These are phyloP conservation scores for Cercospora berteroae DNA, from an alignment of 2,329 filamentous ascomycete genomes.

Conservation along the genomic window DNA sequence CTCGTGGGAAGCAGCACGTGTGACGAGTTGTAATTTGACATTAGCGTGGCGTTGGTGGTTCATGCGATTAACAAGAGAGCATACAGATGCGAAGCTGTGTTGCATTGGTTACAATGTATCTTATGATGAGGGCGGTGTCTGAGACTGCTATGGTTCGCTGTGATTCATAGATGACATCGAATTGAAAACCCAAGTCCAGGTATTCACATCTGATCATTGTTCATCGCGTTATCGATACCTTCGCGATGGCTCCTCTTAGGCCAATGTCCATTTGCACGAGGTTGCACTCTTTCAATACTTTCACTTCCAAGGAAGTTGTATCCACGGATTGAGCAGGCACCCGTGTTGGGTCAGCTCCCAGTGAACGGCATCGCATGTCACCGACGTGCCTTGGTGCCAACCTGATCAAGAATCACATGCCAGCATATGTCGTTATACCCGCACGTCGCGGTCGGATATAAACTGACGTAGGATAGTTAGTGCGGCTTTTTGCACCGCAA, in stretches of 20 bases:
- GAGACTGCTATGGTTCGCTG: neutral
- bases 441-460: neutral
- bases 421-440: neutral
- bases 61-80: neutral
- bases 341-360: neutral
- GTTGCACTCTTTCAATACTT: neutral
- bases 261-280: neutral
- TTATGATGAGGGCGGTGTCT: neutral
- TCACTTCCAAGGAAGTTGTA: neutral
- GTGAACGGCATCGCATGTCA: neutral
- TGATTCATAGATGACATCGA: neutral
- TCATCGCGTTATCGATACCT: neutral
- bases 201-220: neutral
- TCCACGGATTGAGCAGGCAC: neutral
- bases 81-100: neutral
- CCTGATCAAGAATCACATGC: neutral
- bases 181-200: neutral
- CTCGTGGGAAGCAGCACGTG: neutral
- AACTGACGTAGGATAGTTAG: neutral
- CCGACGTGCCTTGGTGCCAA: neutral
- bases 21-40: conserved; percentile 1
- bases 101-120: neutral
- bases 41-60: conserved; percentile 15
- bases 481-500: neutral
- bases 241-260: neutral